Conservation (phyloP, 2,329 filamentous ascomycete genomes). For the Colletotrichum noveboracense region DNA sequence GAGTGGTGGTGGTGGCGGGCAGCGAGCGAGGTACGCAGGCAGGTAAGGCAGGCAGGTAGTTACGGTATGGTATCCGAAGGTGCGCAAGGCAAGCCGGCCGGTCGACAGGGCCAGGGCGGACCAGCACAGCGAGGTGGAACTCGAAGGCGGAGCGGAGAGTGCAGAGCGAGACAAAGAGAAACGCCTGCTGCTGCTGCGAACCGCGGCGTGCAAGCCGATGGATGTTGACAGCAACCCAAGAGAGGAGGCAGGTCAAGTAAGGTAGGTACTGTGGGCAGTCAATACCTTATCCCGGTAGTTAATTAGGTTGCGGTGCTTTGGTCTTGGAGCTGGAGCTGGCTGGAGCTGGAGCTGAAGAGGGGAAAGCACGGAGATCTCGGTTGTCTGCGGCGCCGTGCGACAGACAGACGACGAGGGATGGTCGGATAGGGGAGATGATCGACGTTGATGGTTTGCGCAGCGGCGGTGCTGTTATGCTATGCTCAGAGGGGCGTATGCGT, state of each 20-base stretch:
- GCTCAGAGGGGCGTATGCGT: neutral
- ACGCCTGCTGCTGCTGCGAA: slow-evolving; percentile 2
- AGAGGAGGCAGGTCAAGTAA: neutral
- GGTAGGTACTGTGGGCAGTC: neutral
- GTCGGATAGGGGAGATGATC: slow-evolving; percentile 1
- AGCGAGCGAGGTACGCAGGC: neutral
- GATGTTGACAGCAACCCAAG: neutral
- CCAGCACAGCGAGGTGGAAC: neutral
- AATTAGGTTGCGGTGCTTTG: neutral
- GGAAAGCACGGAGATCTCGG: slow-evolving; percentile 15
- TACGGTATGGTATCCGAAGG: neutral
- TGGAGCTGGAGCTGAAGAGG: neutral
- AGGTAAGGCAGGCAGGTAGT: neutral
- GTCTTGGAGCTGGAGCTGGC: neutral
- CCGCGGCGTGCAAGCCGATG: neutral
- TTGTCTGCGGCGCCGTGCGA: slow-evolving; percentile 18
- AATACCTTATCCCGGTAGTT: neutral
- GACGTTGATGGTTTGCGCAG: neutral
- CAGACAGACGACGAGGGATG: neutral
- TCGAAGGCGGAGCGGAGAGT: neutral
- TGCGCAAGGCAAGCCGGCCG: neutral
- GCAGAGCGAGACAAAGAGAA: slow-evolving; percentile 7
- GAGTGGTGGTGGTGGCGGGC: neutral
- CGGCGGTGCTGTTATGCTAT: neutral
- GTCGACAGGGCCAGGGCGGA: neutral